Conservation (phyloP, 2,329 filamentous ascomycete species). For the Ophiostoma sp. region DNA sequence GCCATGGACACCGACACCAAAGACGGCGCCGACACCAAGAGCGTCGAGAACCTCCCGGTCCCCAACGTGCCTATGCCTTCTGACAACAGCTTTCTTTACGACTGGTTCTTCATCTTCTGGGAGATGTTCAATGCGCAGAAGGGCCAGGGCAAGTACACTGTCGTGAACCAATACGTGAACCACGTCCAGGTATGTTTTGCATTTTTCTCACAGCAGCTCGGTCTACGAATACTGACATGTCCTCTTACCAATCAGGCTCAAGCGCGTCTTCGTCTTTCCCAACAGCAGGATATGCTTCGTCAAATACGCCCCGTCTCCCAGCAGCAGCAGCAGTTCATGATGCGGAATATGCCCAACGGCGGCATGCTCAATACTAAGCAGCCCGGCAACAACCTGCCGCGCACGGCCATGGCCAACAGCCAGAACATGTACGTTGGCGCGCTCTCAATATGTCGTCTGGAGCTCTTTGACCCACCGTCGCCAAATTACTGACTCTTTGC, state of each 20-base stretch:
- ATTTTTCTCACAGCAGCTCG: slow-evolving; percentile 7
- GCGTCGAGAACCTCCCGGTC: slow-evolving; percentile 72
- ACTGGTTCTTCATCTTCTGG: slow-evolving; percentile 98
- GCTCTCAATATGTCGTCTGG: neutral
- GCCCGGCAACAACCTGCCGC: slow-evolving; percentile 56
- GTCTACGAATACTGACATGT: neutral
- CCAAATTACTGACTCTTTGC: slow-evolving; percentile 18
- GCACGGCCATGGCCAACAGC: slow-evolving; percentile 73
- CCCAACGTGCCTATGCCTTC: slow-evolving; percentile 61
- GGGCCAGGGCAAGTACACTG: slow-evolving; percentile 56
- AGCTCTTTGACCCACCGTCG: neutral
- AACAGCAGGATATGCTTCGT: slow-evolving; percentile 71
- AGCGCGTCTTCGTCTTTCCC: slow-evolving; percentile 66
- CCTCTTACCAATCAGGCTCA: slow-evolving; percentile 46
- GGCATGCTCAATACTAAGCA: slow-evolving; percentile 55
- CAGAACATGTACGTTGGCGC: slow-evolving; percentile 54
- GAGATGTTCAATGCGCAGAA: slow-evolving; percentile 86
- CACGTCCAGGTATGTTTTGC: slow-evolving; percentile 67
- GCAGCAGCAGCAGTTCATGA: slow-evolving; percentile 56
- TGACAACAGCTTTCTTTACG: slow-evolving; percentile 81
- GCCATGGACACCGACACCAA: slow-evolving; percentile 79
- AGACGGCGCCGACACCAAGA: slow-evolving; percentile 67
- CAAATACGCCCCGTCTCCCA: slow-evolving; percentile 58
- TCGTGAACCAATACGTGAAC: slow-evolving; percentile 68
- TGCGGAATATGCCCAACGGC: slow-evolving; percentile 60